Conservation (phyloP, 768 basidiomycete genomes). For the Leccinum variicolor region DNA sequence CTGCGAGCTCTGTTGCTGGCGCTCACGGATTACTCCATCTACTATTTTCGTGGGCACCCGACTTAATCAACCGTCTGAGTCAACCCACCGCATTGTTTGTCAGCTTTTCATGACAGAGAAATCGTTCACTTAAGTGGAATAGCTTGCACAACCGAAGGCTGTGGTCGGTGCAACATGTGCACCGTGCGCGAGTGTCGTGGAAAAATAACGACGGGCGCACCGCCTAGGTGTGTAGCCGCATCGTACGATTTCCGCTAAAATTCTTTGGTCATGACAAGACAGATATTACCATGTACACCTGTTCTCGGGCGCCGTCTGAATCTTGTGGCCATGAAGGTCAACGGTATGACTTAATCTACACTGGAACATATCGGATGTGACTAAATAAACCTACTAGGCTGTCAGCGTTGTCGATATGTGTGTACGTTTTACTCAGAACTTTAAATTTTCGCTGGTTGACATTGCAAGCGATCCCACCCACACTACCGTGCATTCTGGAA, state of each 20-base stretch:
- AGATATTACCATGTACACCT: background rate
- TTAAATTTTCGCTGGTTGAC: background rate
- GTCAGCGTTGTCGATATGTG: background rate
- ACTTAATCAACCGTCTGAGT: background rate
- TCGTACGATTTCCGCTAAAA: background rate
- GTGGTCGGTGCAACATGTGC: slow-evolving; percentile 1
- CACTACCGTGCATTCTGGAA: background rate
- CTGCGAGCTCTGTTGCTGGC: background rate
- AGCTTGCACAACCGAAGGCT: background rate
- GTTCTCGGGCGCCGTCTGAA: background rate
- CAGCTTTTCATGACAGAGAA: background rate
- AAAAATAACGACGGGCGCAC: background rate
- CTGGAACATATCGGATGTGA: background rate
- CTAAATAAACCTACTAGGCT: background rate
- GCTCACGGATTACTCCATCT: background rate
- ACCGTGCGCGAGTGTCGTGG: background rate
- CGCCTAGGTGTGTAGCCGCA: background rate
- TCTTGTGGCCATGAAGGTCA: background rate
- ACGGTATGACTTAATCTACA: background rate
- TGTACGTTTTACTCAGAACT: background rate
- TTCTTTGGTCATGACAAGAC: background rate
- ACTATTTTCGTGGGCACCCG: background rate
- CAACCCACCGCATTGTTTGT: background rate
- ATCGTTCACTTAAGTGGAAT: background rate
- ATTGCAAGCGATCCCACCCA: background rate